A percentile compares a stretch with the other conserved stretches of the same genome.
Conservation (phyloP, 2,329 filamentous ascomycete genomes). For the Furcasterigmium furcatum region DNA sequence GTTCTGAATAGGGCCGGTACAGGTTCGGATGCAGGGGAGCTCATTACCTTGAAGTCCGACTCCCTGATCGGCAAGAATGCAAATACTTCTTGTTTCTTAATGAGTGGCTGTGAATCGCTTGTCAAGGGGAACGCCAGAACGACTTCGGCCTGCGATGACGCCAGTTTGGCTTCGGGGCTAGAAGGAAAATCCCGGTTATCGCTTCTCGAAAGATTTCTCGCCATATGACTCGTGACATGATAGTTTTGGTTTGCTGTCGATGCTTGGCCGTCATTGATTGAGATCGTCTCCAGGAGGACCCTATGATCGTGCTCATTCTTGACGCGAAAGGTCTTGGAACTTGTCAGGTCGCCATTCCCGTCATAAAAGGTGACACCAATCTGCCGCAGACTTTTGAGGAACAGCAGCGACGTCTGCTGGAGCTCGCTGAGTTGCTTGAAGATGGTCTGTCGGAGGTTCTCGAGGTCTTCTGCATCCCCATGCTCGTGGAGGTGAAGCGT, state of each 20-base stretch:
- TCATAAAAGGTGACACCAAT: constrained; percentile 27
- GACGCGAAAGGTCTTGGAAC: constrained; percentile 3
- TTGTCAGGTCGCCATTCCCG: constrained; percentile 6
- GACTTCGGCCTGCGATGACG: constrained; percentile 27
- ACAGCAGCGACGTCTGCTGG: constrained; percentile 34
- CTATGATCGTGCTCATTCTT: constrained; percentile 4
- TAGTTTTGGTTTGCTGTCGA: constrained; percentile 15
- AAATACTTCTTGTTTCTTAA: constrained; percentile 37
- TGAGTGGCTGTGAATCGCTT: constrained; percentile 22
- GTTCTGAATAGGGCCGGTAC: neutral
- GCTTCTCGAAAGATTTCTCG: constrained; percentile 23
- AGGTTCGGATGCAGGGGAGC: neutral
- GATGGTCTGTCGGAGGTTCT: constrained; percentile 19
- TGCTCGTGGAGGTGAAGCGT: constrained; percentile 30
- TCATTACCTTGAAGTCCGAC: constrained; percentile 37
- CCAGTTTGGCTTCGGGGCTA: constrained; percentile 14
- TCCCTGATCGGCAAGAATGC: constrained; percentile 41
- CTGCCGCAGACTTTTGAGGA: constrained; percentile 32
- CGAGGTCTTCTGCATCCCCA: constrained; percentile 11
- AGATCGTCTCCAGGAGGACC: constrained; percentile 7
- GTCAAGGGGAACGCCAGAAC: constrained; percentile 43
- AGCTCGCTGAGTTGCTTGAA: constrained; percentile 30
- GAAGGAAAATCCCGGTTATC: constrained; percentile 29
- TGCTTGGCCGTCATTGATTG: neutral
- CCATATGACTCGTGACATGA: constrained; percentile 24